Base-by-base conservation (phyloP, 805 yeast species). In the Komagataella mondaviorum region DNA sequence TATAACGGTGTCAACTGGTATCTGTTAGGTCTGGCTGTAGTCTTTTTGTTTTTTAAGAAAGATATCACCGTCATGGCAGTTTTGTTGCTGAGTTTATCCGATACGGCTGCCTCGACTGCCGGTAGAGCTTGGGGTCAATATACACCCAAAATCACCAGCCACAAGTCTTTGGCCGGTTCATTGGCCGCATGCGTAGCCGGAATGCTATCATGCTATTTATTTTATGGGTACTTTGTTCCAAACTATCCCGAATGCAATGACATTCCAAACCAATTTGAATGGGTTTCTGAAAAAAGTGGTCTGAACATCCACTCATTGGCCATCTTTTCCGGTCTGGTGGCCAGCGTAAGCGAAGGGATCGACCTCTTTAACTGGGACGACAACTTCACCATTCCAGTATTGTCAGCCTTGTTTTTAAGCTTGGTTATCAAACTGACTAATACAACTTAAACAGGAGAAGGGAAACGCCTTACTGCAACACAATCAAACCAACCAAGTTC, bases 101-200 rank as follows among this genome's bases (percentile, higher is more conserved):
- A 93, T 63, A 88, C 98, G 7, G 91, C 97, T 2, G 99, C 99
- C 2, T 88, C 96, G 3, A 88, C 96, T 0, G 68, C 90, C 61
- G 99, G 99, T 45, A 76, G 99, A 57, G 77, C 77, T 51, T 91
- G 70, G 64, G 98, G 98, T 6, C 76, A 85, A 59, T 74, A 83
- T 56, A 88, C 96, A 6, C 95, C 95, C 45, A 81, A 83, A 60
- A 65, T 91, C 18, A 75, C 84, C 6, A 72, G 76, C 55, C 78
- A 80, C 55, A 93, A 93, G 66, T 85, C 96, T 2, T 70, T 93
- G 48, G 96, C 96, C 1, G 99, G 99, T 0, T 83, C 93, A 1
- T 50, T 81, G 22, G 98, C 96, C 22, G 96, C 98, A 4, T 87
- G 87, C 59, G 57, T 72, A 5, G 71, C 84, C 16, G 97, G 98